These are phyloP conservation scores for Penicillium sp. DNA, from an alignment of 2,329 filamentous ascomycete species.

Conservation along the genomic window DNA sequence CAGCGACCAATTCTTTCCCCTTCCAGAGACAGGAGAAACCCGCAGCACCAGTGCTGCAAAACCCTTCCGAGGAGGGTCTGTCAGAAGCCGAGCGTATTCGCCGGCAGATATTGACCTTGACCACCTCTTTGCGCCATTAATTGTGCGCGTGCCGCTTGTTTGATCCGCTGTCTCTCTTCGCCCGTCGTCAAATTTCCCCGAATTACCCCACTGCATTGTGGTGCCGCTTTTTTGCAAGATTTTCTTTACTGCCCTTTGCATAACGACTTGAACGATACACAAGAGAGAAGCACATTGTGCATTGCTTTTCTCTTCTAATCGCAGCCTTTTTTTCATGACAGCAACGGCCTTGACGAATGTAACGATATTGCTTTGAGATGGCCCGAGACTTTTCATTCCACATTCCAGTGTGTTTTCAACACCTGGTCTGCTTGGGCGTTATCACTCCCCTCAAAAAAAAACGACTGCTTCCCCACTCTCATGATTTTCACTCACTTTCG, in stretches of 20 bases:
- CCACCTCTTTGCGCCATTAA: slow-evolving; percentile 39
- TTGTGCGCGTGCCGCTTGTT: slow-evolving; percentile 17
- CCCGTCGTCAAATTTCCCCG: slow-evolving; percentile 17
- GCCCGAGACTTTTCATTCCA: slow-evolving; percentile 13
- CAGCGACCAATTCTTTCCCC: slow-evolving; percentile 23
- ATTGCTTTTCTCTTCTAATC: slow-evolving; percentile 22
- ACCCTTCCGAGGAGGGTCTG: slow-evolving; percentile 44
- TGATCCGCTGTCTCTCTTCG: neutral
- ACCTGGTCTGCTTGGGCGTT: slow-evolving; percentile 13
- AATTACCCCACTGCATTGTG: slow-evolving; percentile 31
- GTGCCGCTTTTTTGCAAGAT: slow-evolving; percentile 32
- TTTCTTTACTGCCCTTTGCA: slow-evolving; percentile 26
- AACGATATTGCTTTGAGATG: slow-evolving; percentile 36
- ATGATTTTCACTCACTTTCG: slow-evolving; percentile 15
- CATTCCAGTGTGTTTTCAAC: slow-evolving; percentile 13
- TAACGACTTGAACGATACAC: slow-evolving; percentile 41
- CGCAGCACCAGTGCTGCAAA: slow-evolving; percentile 33
- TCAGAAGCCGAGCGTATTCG: slow-evolving; percentile 49
- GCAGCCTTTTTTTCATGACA: slow-evolving; percentile 39
- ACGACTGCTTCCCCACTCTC: slow-evolving; percentile 13
- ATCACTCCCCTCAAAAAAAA: slow-evolving; percentile 13
- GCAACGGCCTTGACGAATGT: slow-evolving; percentile 44
- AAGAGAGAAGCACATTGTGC: slow-evolving; percentile 14
- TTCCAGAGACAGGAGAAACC: slow-evolving; percentile 26
- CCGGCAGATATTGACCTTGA: slow-evolving; percentile 47